These are phyloP conservation scores for Nicotiana tomentosiformis DNA, from an alignment of 257 asterid species.

Conservation along the genomic window DNA sequence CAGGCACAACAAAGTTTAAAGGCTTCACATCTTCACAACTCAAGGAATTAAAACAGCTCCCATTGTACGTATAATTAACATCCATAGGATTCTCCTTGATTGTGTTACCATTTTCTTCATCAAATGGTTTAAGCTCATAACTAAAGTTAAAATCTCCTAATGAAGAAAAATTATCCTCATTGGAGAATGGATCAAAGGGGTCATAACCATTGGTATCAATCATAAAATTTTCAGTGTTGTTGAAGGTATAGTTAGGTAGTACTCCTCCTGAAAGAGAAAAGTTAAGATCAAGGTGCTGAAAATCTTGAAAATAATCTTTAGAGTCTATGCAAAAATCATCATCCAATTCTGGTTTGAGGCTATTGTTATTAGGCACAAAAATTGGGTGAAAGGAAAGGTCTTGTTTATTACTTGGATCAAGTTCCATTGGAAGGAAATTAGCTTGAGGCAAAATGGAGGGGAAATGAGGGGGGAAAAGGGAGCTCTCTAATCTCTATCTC, in stretches of 20 bases:
- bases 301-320: conserved; percentile 48
- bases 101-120: conserved; percentile 20
- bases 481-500: background rate
- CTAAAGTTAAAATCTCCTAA: background rate
- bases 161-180: conserved; percentile 6
- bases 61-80: conserved; percentile 12
- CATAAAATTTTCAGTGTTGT: conserved; percentile 21
- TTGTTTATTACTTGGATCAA: background rate
- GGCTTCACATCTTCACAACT: conserved; percentile 16
- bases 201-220: conserved; percentile 34
- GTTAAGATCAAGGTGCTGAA: conserved; percentile 43
- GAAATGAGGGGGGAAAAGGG: no score
- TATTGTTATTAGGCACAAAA: conserved; percentile 20
- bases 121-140: conserved; percentile 30
- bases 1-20: conserved; percentile 27
- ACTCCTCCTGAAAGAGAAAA: background rate
- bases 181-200: conserved; percentile 45
- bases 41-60: background rate
- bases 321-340: conserved; percentile 31
- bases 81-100: conserved; percentile 25
- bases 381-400: background rate
- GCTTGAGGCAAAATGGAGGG: background rate
- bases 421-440: conserved; percentile 19
- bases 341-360: conserved; percentile 35
- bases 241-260: background rate